Conservation (phyloP, 192 early-diverging fungal species). For the Linnemannia schmuckeri region DNA sequence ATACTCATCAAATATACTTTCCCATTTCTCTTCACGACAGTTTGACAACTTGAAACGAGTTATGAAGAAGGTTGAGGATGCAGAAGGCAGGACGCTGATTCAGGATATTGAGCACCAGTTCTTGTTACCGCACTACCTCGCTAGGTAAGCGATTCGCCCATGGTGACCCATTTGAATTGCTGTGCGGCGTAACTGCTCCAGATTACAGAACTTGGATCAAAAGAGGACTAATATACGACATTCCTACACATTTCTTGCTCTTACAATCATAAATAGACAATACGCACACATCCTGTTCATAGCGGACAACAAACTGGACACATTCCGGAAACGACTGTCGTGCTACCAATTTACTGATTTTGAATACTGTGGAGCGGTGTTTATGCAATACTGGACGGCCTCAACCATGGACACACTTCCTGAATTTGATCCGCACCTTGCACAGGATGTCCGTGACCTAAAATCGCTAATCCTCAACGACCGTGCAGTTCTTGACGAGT, state of each 20-base stretch:
- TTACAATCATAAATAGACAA: slow-evolving; percentile 23
- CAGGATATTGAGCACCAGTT: slow-evolving; percentile 56
- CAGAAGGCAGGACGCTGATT: slow-evolving; percentile 52
- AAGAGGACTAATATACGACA: background rate
- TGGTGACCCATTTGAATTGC: background rate
- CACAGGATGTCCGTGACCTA: slow-evolving; percentile 50
- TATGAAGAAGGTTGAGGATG: slow-evolving; percentile 58
- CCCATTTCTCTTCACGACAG: slow-evolving; percentile 8
- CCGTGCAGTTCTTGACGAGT: slow-evolving; percentile 37
- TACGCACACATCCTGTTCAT: slow-evolving; percentile 61
- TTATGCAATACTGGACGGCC: slow-evolving; percentile 56
- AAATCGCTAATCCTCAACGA: slow-evolving; percentile 46
- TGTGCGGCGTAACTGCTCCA: background rate
- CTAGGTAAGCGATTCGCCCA: slow-evolving; percentile 38
- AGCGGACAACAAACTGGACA: slow-evolving; percentile 55
- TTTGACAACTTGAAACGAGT: slow-evolving; percentile 63
- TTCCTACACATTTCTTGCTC: background rate
- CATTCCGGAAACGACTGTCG: slow-evolving; percentile 57
- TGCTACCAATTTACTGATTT: slow-evolving; percentile 56
- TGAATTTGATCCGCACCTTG: slow-evolving; percentile 55
- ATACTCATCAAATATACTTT: background rate
- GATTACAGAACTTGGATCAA: background rate
- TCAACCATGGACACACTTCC: slow-evolving; percentile 41
- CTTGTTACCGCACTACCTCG: slow-evolving; percentile 48
- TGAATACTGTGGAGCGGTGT: slow-evolving; percentile 48